A percentile compares a stretch with the other conserved stretches of the same genome.
These are phyloP conservation scores for Erysimum cheiranthoides DNA, from an alignment of 345 rosid species.

Conservation along the genomic window DNA sequence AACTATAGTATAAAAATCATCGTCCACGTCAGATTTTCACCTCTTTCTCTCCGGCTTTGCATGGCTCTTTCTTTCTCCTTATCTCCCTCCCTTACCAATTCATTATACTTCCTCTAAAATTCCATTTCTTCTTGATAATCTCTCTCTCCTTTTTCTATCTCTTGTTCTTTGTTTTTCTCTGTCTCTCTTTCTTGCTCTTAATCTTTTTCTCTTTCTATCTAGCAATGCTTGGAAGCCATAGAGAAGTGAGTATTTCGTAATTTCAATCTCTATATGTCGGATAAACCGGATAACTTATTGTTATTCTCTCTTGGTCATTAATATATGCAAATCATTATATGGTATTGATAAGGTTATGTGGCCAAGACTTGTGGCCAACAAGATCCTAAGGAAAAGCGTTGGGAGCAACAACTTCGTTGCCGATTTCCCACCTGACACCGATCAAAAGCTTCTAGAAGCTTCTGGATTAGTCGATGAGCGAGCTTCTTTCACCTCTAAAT, in stretches of 20 bases:
- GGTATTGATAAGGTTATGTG: slow-evolving; percentile 61
- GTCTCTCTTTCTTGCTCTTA: too few relatives aligned
- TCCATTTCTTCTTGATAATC: slow-evolving; percentile 6
- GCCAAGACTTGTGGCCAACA: slow-evolving; percentile 79
- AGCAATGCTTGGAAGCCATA: slow-evolving; percentile 51
- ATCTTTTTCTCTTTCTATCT: slow-evolving; percentile 14
- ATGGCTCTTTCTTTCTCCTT: slow-evolving; percentile 51
- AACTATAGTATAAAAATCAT: slow-evolving; percentile 28
- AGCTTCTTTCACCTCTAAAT: slow-evolving; percentile 43
- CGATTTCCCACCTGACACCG: slow-evolving; percentile 59
- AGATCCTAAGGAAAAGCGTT: slow-evolving; percentile 60
- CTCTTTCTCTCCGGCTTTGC: slow-evolving; percentile 58
- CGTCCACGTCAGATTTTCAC: slow-evolving; percentile 51
- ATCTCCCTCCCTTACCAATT: slow-evolving; percentile 41
- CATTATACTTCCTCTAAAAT: slow-evolving; percentile 32
- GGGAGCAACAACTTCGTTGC: slow-evolving; percentile 85
- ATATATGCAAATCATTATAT: not conserved
- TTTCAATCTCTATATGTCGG: not conserved
- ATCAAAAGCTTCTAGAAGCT: slow-evolving; percentile 41
- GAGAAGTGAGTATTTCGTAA: slow-evolving; percentile 49
- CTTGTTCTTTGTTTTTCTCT: not conserved
- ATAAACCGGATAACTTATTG: not conserved
- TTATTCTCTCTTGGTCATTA: not conserved
- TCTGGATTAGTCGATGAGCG: slow-evolving; percentile 43
- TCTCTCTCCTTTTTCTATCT: not conserved